Conservation (phyloP, 106 monocot species). For the Dendrobium chrysotoxum region DNA sequence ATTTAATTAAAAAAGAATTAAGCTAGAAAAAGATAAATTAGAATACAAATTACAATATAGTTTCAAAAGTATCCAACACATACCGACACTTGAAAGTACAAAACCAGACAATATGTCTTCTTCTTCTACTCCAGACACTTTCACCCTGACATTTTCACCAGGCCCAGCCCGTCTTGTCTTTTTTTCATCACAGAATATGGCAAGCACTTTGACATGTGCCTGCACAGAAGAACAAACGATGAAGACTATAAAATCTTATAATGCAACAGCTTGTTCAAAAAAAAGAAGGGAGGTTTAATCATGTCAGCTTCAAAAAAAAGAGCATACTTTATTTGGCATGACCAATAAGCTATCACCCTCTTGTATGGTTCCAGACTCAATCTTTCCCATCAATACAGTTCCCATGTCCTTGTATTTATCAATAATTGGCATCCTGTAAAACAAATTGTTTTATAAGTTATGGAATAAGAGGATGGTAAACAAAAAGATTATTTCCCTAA, state of each 20-base stretch:
- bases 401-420: constrained; percentile 99
- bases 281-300: neutral
- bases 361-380: constrained; percentile 80
- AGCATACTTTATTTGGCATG: constrained; percentile 89
- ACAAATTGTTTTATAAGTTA: neutral
- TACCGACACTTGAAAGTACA: constrained; percentile 89
- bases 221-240: constrained; percentile 15
- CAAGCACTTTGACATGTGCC: constrained; percentile 82
- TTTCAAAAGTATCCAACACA: constrained; percentile 5
- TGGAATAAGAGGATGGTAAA: neutral
- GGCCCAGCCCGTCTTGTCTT: constrained; percentile 65
- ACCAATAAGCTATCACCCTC: constrained; percentile 80
- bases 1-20: neutral
- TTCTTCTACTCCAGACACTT: constrained; percentile 82
- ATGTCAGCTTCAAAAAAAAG: neutral
- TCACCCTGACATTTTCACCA: constrained; percentile 88
- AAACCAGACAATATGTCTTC: constrained; percentile 92
- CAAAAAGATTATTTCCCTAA: neutral
- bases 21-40: neutral
- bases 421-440: constrained; percentile 87
- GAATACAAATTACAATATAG: neutral
- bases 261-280: neutral
- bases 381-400: constrained; percentile 94
- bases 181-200: constrained; percentile 69
- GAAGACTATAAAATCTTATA: neutral